Base-by-base conservation (phyloP, 176 grass and related monocot genomes). In the Juncus effusus region DNA sequence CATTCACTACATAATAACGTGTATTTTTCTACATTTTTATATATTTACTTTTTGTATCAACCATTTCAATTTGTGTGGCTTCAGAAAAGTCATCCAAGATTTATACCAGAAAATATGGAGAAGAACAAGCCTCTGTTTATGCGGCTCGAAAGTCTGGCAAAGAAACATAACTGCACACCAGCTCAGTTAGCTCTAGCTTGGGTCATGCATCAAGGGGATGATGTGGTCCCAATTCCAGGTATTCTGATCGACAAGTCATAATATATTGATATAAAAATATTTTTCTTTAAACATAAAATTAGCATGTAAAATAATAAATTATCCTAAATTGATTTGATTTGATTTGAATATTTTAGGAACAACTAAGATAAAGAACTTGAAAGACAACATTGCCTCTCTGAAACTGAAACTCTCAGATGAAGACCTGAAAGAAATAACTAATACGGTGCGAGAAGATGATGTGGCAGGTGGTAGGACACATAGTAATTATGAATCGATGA, bases 211-310 rank as follows among this genome's bases (percentile, higher is more conserved):
- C 90, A 89, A 83, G 90, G 90, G 74, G 74, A 83, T 50, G 90
- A 89, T 81, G 85, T 95, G 56, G 90, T 79, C 60, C 90, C 82
- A 3, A 86, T 95, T 65, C 90, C 90, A 83, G 90, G 90, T 95
- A 73, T 69, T 45, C 58, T 52, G 19, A 28, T 28, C 19, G 19
- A 28, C 19, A 28, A 28, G 19, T 28, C 19, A 28, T 28, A 28
- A 28, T 28, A 28, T 28, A 28, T 28, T 28, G 19, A 28, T 28
- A 28, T 28, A 28, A 28, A 28, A 28, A 28, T 28, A 28, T 28
- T 28, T 28, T 28, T 28, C 19, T 28, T 28, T 28, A 28, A 28
- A 28, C 19, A 28, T 28, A 28, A 28, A 28, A 28, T 28, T 28
- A 28, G 19, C 19, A 28, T 28, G 19, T 28, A 28, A 28, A 28